These are phyloP conservation scores for Trichoderma erinaceum DNA, from an alignment of 495 filamentous ascomycete genomes.

Conservation along the genomic window DNA sequence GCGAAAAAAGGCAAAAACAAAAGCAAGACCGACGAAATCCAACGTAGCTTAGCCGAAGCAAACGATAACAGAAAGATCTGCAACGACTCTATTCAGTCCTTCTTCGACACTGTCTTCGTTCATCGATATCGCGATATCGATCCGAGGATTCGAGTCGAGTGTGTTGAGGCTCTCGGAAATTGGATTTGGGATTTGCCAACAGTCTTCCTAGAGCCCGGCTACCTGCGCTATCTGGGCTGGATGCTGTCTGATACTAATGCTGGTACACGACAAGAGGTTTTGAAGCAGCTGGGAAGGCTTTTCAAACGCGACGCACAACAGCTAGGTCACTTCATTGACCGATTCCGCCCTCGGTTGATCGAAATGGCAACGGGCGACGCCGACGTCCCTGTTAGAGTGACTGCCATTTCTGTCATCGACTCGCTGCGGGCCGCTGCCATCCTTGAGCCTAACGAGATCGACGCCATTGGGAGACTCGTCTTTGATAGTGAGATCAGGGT, in stretches of 20 bases:
- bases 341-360: slow-evolving; percentile 79
- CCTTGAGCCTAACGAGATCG: slow-evolving; percentile 85
- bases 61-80: slow-evolving; percentile 57
- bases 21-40: slow-evolving; percentile 54
- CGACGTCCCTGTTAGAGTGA: slow-evolving; percentile 69
- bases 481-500: slow-evolving; percentile 80
- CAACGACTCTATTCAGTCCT: slow-evolving; percentile 65
- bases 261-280: slow-evolving; percentile 63
- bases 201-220: slow-evolving; percentile 77
- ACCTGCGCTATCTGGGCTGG: slow-evolving; percentile 92
- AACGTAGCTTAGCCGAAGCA: slow-evolving; percentile 58
- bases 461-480: slow-evolving; percentile 73
- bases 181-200: slow-evolving; percentile 84
- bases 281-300: slow-evolving; percentile 73
- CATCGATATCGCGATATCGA: slow-evolving; percentile 95
- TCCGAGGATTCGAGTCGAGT: slow-evolving; percentile 75
- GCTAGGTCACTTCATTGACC: slow-evolving; percentile 80
- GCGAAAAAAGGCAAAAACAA: slow-evolving; percentile 57
- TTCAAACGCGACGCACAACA: slow-evolving; percentile 73
- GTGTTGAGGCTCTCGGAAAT: slow-evolving; percentile 71
- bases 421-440: slow-evolving; percentile 75
- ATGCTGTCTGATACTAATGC: slow-evolving; percentile 72
- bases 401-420: slow-evolving; percentile 72
- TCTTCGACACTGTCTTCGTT: slow-evolving; percentile 84
- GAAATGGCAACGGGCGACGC: slow-evolving; percentile 85